These are phyloP conservation scores for Tardiomyces blankii DNA, from an alignment of 1,139 yeast species.

Conservation along the genomic window DNA sequence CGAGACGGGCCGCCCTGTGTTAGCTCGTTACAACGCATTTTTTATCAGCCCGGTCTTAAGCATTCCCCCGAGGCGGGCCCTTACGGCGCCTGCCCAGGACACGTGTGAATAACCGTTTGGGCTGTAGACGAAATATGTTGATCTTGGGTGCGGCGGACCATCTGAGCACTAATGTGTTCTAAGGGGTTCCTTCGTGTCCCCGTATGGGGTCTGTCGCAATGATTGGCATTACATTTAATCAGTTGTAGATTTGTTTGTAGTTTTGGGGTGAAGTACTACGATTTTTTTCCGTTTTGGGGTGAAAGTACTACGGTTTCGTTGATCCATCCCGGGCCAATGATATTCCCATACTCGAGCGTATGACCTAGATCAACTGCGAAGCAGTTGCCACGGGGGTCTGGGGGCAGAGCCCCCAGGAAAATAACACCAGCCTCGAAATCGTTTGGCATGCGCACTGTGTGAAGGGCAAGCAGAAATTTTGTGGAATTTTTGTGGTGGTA, in stretches of 20 bases:
- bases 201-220: neutral
- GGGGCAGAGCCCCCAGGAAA: too few relatives aligned
- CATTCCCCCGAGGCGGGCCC: slow-evolving; percentile 1
- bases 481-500: too few relatives aligned
- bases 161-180: neutral
- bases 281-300: too few relatives aligned
- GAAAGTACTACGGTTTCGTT: too few relatives aligned
- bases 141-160: neutral
- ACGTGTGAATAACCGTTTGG: neutral
- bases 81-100: neutral
- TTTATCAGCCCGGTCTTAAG: neutral
- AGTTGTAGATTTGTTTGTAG: neutral
- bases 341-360: too few relatives aligned
- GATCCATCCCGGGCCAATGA: too few relatives aligned
- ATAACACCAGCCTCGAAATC: too few relatives aligned
- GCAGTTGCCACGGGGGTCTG: too few relatives aligned
- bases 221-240: neutral
- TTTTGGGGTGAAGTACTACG: too few relatives aligned
- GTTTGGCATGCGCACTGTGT: too few relatives aligned
- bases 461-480: too few relatives aligned
- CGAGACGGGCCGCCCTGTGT: neutral
- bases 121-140: neutral
- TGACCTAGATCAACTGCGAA: too few relatives aligned
- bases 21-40: neutral
- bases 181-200: neutral